Evolutionary conservation across 2,329 filamentous ascomycete species (phyloP), one percentile per base, ranked within the genome.

Genomic region (Neofusicoccum ribis): DNA sequence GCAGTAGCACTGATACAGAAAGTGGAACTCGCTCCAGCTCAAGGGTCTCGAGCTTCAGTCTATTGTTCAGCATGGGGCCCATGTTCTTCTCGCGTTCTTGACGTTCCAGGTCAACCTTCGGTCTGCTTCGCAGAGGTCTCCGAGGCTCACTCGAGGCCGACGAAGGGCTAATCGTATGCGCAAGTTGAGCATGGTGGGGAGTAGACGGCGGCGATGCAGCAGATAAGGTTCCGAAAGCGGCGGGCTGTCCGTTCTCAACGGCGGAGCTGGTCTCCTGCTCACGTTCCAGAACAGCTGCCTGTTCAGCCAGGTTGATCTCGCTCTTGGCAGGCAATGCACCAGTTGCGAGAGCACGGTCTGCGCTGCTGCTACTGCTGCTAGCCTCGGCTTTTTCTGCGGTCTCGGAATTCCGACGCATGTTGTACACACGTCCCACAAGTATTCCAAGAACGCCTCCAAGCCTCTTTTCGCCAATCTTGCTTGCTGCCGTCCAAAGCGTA

Each of bases 21-120:
- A 95, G 78, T 0, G 86, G 85, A 2, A 94, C 85, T 27, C 90
- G 86, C 76, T 95, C 91, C 2, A 95, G 81, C 76, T 93, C 91
- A 9, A 95, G 80, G 1, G 83, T 87, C 66, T 91, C 87, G n/a
- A 95, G 79, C 67, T 82, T 85, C 15, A 95, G 79, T 70, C 86
- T 87, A 39, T 83, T 84, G 37, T 86, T 82, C 1, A 86, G 76
- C 20, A 80, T 76, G 47, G 80, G 80, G 68, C 77, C 72, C 61
- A 64, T 8, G 20, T 56, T n/a, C 15, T 41, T 66, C 36, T 66
- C 54, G 4, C 46, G 54, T 36, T 65, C 63, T 51, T 58, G 63
- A 20, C 52, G 63, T 47, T 58, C 51, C 36, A 49, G 9, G 20
- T 62, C 59, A 43, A 41, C 47, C 36, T 62, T 62, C n/a, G 41